Evolutionary conservation across 768 basidiomycete genomes (phyloP), one percentile per base, ranked within the genome.

Genomic region (Pleurotus ostreatus): DNA sequence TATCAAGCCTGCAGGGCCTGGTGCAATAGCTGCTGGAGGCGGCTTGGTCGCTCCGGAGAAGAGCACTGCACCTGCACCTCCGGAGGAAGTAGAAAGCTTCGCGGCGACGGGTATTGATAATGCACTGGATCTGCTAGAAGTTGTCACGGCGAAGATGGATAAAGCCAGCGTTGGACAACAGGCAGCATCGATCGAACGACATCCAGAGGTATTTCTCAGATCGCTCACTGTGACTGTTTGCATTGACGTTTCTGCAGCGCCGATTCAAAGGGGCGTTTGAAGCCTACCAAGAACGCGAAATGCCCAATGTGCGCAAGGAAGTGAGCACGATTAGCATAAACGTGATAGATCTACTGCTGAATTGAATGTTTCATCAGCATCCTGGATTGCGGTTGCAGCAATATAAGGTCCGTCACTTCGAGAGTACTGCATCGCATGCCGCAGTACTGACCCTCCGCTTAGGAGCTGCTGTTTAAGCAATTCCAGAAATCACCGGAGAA

Each of bases 401-500:
- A 70, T 95, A 96, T 70, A 88, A 85, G 67, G 89, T 86, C 58
- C 55, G 70, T 62, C 44, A 34, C 46, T 3, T 49, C n/a, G n/a
- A 16, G 23, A 11, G 9, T 48, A 30, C 8, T 48, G 9, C 18
- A 56, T 60, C 37, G 20, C 22, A 48, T 15, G 49, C 44, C 48
- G 30, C 40, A 12, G 25, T 47, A 47, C 53, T 34, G 43, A 34
- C 46, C 48, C 55, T 44, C 23, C 54, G 6, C 54, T 60, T 66
- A 93, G 83, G 94, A 98, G 58, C 72, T 94, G 48, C 73, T 97
- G 47, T 88, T 83, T 82, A 97, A 96, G 72, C 85, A 92, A 69
- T 98, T 98, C 84, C 92, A 97, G 70, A 98, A 97, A 70, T 87
- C 91, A 1, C 92, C 94, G 0, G 94, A 97, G 59, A 97, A 97